A percentile compares a stretch with the other conserved stretches of the same genome.
These are phyloP conservation scores for Solanum megistacrolobum DNA, from an alignment of 257 asterid species.

Conservation along the genomic window DNA sequence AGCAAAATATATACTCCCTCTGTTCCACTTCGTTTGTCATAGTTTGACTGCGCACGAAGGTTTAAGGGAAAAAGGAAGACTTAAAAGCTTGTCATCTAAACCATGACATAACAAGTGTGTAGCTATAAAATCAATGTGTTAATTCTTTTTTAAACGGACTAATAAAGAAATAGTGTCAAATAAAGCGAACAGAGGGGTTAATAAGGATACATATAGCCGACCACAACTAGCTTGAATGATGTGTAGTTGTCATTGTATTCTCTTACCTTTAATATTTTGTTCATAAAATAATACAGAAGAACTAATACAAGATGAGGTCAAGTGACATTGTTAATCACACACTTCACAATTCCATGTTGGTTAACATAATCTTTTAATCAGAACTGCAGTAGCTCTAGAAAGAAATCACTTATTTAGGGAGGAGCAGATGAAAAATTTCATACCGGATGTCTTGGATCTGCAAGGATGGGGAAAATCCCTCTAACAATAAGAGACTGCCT, in stretches of 20 bases:
- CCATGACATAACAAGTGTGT: background rate
- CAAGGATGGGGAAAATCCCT: slow-evolving; percentile 93
- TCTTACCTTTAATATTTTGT: background rate
- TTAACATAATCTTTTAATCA: background rate
- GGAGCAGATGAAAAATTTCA: slow-evolving; percentile 4
- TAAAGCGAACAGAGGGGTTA: background rate
- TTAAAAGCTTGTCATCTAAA: background rate
- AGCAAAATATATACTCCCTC: background rate
- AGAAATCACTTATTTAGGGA: background rate
- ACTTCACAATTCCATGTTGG: background rate
- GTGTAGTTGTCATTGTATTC: background rate
- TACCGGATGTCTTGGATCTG: slow-evolving; percentile 98
- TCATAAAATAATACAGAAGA: background rate
- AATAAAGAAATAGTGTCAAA: background rate
- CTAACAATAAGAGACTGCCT: slow-evolving; percentile 89
- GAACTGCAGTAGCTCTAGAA: background rate
- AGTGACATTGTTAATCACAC: background rate
- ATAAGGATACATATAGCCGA: background rate
- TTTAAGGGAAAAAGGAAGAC: background rate
- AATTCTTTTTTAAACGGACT: background rate
- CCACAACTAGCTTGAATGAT: background rate
- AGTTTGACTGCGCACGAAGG: background rate
- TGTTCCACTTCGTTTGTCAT: background rate
- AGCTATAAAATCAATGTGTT: background rate
- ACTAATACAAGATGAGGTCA: background rate